Conservation (phyloP, 2,329 filamentous ascomycete genomes). For the Fusarium burgessii region DNA sequence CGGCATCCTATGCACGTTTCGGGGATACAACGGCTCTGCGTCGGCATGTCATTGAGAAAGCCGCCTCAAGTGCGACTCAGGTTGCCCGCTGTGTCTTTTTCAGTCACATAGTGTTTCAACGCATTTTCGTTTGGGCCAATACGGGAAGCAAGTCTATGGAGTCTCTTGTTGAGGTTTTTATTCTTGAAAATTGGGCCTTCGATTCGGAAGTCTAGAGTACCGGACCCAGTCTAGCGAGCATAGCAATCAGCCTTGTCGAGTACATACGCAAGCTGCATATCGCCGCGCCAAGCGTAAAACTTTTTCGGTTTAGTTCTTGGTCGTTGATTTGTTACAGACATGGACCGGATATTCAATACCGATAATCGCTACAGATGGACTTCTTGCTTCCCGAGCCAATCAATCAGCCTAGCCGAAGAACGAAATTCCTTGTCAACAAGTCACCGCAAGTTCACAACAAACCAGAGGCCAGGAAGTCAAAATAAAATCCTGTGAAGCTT, state of each 20-base stretch:
- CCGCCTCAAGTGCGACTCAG: not conserved
- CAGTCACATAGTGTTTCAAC: constrained; percentile 5
- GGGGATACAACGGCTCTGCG: constrained; percentile 11
- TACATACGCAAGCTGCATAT: constrained; percentile 2
- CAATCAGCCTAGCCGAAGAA: not conserved
- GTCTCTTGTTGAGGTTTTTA: constrained; percentile 26
- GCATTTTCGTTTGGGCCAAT: not conserved
- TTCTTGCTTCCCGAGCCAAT: not conserved
- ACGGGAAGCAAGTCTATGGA: constrained; percentile 10
- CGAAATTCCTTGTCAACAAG: not conserved
- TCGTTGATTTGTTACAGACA: not conserved
- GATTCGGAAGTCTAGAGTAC: constrained; percentile 19
- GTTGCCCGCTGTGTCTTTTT: not conserved
- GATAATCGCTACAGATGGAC: not conserved
- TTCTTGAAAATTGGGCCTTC: constrained; percentile 29
- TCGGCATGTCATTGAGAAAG: constrained; percentile 10
- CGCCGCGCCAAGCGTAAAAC: constrained; percentile 1
- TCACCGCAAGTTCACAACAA: not conserved
- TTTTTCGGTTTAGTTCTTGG: not conserved
- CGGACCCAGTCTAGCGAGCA: constrained; percentile 1
- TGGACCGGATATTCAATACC: not conserved
- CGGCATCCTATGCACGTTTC: constrained; percentile 9
- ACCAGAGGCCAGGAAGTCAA: not conserved
- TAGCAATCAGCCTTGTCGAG: constrained; percentile 29
- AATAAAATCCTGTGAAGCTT: not conserved